A percentile compares a stretch with the other conserved stretches of the same genome.
Conservation (phyloP, 768 basidiomycete genomes). For the Suillus luteus region DNA sequence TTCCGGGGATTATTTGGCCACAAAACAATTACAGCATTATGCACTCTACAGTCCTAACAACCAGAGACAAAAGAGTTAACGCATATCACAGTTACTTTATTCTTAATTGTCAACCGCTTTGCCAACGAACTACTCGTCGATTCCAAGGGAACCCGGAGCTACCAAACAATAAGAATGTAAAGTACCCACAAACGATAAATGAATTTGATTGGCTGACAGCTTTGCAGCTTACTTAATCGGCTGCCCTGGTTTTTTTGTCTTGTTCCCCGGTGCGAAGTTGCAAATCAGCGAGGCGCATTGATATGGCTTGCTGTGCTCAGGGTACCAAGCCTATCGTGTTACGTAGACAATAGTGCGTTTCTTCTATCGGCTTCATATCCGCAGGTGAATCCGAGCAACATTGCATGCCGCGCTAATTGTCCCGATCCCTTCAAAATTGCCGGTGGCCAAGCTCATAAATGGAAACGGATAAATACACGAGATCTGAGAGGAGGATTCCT, state of each 20-base stretch:
- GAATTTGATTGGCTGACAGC: no score
- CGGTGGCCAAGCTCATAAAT: no score
- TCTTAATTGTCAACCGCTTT: neutral
- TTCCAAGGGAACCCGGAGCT: neutral
- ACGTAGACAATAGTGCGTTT: neutral
- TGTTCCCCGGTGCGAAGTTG: neutral
- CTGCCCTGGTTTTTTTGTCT: neutral
- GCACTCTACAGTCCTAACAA: neutral
- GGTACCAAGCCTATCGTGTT: neutral
- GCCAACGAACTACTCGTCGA: neutral
- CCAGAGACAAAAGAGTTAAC: conserved; percentile 1
- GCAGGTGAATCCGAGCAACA: neutral
- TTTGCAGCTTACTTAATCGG: neutral
- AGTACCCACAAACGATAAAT: neutral
- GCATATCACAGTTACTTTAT: neutral
- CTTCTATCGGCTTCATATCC: neutral
- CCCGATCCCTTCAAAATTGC: neutral
- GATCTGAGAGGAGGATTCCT: neutral
- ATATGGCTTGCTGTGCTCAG: neutral
- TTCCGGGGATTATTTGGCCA: neutral
- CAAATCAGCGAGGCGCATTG: neutral
- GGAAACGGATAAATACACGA: conserved; percentile 1
- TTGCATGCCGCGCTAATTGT: neutral
- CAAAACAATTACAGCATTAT: neutral
- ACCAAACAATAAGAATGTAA: neutral